Base-by-base conservation (phyloP, 306 rosid genomes). In the Astragalus glycyphyllos region DNA sequence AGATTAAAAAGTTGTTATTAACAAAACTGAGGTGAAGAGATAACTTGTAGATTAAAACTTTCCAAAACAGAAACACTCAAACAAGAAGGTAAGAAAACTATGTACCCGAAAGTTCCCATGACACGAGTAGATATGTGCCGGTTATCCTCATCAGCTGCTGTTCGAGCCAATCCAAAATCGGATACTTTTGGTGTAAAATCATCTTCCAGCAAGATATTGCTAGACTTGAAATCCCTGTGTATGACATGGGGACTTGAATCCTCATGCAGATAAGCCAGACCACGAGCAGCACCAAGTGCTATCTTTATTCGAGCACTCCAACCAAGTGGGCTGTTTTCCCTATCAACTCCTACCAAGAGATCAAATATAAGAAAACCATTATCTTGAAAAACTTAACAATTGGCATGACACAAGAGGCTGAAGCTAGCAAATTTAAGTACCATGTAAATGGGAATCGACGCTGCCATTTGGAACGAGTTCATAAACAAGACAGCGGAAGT, bases 101-200 rank as follows among this genome's bases (percentile, higher is more conserved):
- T 53, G 6, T 84, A 94, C 99, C 99, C 99, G 0, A 94, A 94
- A 71, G 99, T 94, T 82, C 99, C 99, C 99, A 94, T 94, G 75
- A 94, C 99, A 8, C 95, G 92, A 32, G 99, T 94, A 2, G 97
- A 91, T 81, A 94, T 87, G 72, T 94, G 97, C 53, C 82, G 81
- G 78, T 77, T 94, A 53, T 79, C 90, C 78, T 84, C 99, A 62
- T 94, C 97, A 74, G 89, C 48, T 17, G 99, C 99, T 7, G 88
- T 71, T 77, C 99, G 87, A 68, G 99, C 99, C 83, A 91, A 88
- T 58, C 99, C 99, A 69, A 94, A 94, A 84, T 94, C 99, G 0
- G 99, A 91, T 45, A 94, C 99, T 79, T 94, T 94, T 7, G 99
- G 97, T 6, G 88, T 94, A 73, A 89, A 94, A 85, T 94, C 97